Conservation (phyloP, 1,284 basidiomycete species). For the Vanrija humicola region DNA sequence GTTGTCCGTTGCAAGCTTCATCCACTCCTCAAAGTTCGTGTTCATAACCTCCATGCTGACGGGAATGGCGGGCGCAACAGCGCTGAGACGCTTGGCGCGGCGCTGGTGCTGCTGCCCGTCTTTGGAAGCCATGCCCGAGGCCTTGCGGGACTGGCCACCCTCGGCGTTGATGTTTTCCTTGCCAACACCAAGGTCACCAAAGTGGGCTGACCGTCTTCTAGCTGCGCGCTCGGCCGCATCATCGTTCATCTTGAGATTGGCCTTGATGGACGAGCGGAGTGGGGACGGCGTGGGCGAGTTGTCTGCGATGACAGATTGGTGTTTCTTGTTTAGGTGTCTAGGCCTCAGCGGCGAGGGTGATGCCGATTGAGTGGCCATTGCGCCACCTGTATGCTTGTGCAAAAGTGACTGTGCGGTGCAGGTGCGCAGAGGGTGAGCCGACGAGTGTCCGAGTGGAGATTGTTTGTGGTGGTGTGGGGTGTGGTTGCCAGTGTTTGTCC, state of each 20-base stretch:
- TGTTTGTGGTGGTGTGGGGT: background rate
- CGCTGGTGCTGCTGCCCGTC: conserved; percentile 7
- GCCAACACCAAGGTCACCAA: conserved; percentile 21
- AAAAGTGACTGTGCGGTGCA: too few species aligned
- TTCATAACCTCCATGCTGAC: conserved; percentile 68
- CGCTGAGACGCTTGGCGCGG: conserved; percentile 33
- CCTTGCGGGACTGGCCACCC: conserved; percentile 12
- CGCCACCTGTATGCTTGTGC: background rate
- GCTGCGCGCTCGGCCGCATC: conserved; percentile 40
- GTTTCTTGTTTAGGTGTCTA: conserved; percentile 3
- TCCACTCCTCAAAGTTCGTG: conserved; percentile 96
- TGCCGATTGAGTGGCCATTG: conserved; percentile 1
- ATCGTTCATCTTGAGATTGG: conserved; percentile 31
- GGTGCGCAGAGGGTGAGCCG: background rate
- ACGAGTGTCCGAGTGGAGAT: background rate
- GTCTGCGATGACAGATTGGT: background rate
- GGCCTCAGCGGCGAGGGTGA: conserved; percentile 9
- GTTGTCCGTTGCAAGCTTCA: conserved; percentile 99
- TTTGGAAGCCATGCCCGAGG: conserved; percentile 29
- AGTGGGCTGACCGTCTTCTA: conserved; percentile 39
- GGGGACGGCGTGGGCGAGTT: conserved; percentile 1
- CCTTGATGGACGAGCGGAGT: conserved; percentile 3
- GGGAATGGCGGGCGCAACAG: conserved; percentile 30
- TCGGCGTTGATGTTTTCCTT: conserved; percentile 6
- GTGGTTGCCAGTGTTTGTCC: background rate